A percentile compares a stretch with the other conserved stretches of the same genome.
These are phyloP conservation scores for Coemansia sp. DNA, from an alignment of 192 early-diverging fungal species.

Conservation along the genomic window DNA sequence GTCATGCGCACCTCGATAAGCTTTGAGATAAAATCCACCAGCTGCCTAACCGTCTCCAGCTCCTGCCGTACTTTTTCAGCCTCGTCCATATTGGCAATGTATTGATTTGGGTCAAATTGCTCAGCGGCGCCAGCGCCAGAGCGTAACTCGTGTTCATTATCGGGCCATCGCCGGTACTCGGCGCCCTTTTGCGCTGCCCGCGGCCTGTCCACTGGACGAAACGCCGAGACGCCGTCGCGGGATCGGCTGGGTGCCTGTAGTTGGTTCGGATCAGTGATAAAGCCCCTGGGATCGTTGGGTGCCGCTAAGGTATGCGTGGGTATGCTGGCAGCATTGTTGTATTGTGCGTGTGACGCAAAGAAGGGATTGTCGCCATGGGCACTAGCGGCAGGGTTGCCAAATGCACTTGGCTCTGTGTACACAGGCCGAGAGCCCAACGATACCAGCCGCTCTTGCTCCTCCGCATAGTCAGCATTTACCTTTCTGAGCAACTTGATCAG, in stretches of 20 bases:
- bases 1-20: constrained; percentile 54
- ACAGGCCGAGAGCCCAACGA: constrained; percentile 10
- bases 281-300: not conserved
- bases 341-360: not conserved
- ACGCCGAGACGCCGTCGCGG: not conserved
- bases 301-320: not conserved
- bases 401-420: constrained; percentile 7
- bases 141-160: not conserved
- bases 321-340: not conserved
- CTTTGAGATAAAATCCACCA: constrained; percentile 40
- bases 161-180: constrained; percentile 5
- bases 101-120: constrained; percentile 42
- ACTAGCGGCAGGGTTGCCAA: not conserved
- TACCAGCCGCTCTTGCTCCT: constrained; percentile 40
- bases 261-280: constrained; percentile 2
- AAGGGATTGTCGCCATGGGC: not conserved
- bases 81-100: constrained; percentile 30
- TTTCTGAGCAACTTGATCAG: constrained; percentile 39
- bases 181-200: not conserved
- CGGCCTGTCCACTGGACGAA: not conserved
- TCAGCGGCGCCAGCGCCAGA: constrained; percentile 5
- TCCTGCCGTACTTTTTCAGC: constrained; percentile 41
- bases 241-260: not conserved
- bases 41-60: constrained; percentile 34
- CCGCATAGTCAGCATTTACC: constrained; percentile 40